Evolutionary conservation across 768 basidiomycete species (phyloP), one percentile per base, ranked within the genome.

Genomic region (Tulasnella sp.): DNA sequence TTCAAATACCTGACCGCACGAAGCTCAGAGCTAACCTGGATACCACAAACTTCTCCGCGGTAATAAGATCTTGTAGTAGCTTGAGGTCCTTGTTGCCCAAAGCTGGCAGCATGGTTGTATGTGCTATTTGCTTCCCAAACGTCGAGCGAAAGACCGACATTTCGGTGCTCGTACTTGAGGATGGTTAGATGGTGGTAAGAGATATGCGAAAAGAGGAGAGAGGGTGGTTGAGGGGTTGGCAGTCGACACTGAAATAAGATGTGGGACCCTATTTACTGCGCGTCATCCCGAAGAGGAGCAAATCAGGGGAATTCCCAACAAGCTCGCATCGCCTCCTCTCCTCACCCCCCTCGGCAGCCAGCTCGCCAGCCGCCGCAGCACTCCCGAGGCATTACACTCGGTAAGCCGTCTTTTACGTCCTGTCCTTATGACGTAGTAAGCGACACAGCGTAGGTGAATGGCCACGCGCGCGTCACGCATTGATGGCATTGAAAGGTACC

Each of bases 31-130:
- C 91, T 82, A 82, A 95, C 94, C 93, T 89, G 73, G 88, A 86
- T 40, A 97, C 87, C 10, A 97, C 91, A 9, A 89, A 86, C 86
- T 98, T 98, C 86, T 98, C 96, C 0, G 93, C 90, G 2, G 91
- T 92, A 78, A 98, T 98, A 81, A 97, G 88, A 83, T 96, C 95
- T 84, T 98, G 96, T 10, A 98, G 86, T 0, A 92, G 90, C 38
- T 92, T 87, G 4, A 96, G 85, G 84, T 97, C 96, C 82, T 91
- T 91, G 84, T 95, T 96, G 1, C 89, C 89, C 24, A 87, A 86
- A 14, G 94, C 85, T 0, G 90, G 87, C 62, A 95, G 93, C 8
- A 96, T 87, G 4, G 94, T 93, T 1, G 95, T 96, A 85, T 97
- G 96, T 2, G 96, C 96, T 84, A 97, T 89, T 85, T 92, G 94